Evolutionary conservation across 2,329 filamentous ascomycete species (phyloP), one percentile per base, ranked within the genome.

Genomic region (Aaosphaeria pasadenensis): DNA sequence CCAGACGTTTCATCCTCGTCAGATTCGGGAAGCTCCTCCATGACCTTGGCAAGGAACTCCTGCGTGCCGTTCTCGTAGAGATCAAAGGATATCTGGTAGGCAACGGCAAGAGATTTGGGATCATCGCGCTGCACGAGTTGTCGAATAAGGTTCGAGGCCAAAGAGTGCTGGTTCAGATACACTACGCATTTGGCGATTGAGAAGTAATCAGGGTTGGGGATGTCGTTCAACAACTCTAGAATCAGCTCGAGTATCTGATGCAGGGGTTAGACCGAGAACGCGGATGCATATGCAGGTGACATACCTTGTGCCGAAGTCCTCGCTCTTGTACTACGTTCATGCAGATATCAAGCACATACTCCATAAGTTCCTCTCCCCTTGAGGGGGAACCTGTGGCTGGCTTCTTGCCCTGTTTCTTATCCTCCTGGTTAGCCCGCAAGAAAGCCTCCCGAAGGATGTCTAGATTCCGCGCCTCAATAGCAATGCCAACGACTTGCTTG

Each of bases 41-140:
- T 86, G 40, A 99, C 89, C 73, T 94, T 96, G 57, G 86, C 85
- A 28, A 99, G 74, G 62, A 99, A 99, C 67, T 97, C 94, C 63
- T 99, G 94, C 0, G 94, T 97, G 58, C 94, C 94, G 65, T 99
- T 99, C 74, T 99, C 94, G 71, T 96, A 97, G 5, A 99, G 80
- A 64, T 99, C 94, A 63, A 99, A 99, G 1, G 92, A 94, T 48
- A 99, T 95, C 69, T 99, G 94, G 70, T 97, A 99, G 13, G 94
- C 94, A 43, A 89, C 87, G 17, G 91, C 88, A 11, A 89, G 82
- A 0, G 90, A 91, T 51, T 84, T 84, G 44, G 84, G 79, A 57
- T 95, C 89, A 5, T 85, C 89, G 55, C 88, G 88, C 52, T 87
- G 80, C 7, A 97, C 86, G 24, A 99, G 80, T 58, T 89, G 86